A percentile compares a stretch with the other conserved stretches of the same genome.
phyloP scores from a whole-genome alignment of 1,139 yeast genomes.

The Taphrina betulina region DNA sequence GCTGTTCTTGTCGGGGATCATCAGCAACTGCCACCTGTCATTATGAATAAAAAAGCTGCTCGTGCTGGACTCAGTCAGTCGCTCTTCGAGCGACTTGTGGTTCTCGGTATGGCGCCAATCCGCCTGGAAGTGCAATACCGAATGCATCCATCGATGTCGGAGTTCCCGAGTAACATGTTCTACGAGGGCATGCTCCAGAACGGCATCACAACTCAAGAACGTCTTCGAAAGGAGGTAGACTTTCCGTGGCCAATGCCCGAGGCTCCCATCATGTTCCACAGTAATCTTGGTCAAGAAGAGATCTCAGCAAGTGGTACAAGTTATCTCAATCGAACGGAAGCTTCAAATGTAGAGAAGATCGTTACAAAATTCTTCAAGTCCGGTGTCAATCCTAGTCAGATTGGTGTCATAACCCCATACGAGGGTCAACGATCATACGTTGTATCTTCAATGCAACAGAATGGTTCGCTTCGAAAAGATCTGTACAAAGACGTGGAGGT shows the following conservation, averaged over 20 bases:
- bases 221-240: slow-evolving; percentile 55
- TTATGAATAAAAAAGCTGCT: slow-evolving; percentile 73
- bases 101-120: slow-evolving; percentile 82
- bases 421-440: slow-evolving; percentile 90
- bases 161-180: slow-evolving; percentile 87
- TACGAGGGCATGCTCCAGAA: slow-evolving; percentile 91
- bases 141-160: slow-evolving; percentile 87
- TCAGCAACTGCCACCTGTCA: slow-evolving; percentile 91
- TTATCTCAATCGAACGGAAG: slow-evolving; percentile 84
- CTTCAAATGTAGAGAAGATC: slow-evolving; percentile 81
- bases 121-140: slow-evolving; percentile 90
- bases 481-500: slow-evolving; percentile 75
- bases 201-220: slow-evolving; percentile 77
- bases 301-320: slow-evolving; percentile 79
- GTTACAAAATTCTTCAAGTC: slow-evolving; percentile 72
- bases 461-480: slow-evolving; percentile 63
- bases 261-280: slow-evolving; percentile 94
- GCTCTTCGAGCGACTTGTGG: slow-evolving; percentile 76
- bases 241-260: slow-evolving; percentile 90
- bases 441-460: slow-evolving; percentile 72
- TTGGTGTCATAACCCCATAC: slow-evolving; percentile 91
- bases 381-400: slow-evolving; percentile 77
- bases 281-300: slow-evolving; percentile 85
- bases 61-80: slow-evolving; percentile 85
- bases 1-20: slow-evolving; percentile 92